These are phyloP conservation scores for Scedosporium minutisporum DNA, from an alignment of 2,329 filamentous ascomycete species.

Conservation along the genomic window DNA sequence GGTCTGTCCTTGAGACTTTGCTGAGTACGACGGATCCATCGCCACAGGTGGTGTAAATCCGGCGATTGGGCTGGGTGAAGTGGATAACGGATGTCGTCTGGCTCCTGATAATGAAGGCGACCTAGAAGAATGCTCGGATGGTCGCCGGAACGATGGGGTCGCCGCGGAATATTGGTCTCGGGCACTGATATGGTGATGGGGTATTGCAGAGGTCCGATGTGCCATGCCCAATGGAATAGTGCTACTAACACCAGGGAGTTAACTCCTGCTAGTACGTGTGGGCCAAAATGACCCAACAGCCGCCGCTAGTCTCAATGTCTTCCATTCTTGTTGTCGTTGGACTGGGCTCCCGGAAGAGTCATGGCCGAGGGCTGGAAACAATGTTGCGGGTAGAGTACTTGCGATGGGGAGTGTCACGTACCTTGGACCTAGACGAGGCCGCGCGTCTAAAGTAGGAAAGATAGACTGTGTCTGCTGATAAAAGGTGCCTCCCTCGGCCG, in stretches of 20 bases:
- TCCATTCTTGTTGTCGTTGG: too few species aligned
- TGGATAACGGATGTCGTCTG: slow-evolving; percentile 43
- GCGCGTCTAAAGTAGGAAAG: slow-evolving; percentile 41
- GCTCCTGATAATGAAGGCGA: slow-evolving; percentile 40
- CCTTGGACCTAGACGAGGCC: slow-evolving; percentile 45
- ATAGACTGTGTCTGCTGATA: slow-evolving; percentile 35
- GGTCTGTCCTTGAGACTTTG: slow-evolving; percentile 25
- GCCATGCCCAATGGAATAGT: slow-evolving; percentile 45
- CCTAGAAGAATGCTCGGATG: slow-evolving; percentile 38
- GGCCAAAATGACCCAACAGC: too few species aligned
- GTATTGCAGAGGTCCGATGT: slow-evolving; percentile 45
- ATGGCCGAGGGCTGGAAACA: too few species aligned
- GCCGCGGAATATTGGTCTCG: slow-evolving; percentile 44
- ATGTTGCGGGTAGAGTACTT: background rate
- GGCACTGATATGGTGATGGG: slow-evolving; percentile 37
- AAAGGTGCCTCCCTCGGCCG: slow-evolving; percentile 38
- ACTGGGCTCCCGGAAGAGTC: too few species aligned
- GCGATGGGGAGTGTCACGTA: slow-evolving; percentile 26
- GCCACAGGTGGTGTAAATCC: slow-evolving; percentile 34
- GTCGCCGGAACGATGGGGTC: slow-evolving; percentile 40
- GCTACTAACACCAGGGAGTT: slow-evolving; percentile 23
- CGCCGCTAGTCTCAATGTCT: too few species aligned
- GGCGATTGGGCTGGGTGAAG: slow-evolving; percentile 39
- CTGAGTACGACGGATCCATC: slow-evolving; percentile 39
- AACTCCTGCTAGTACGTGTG: background rate